phyloP scores from a whole-genome alignment of 2,329 filamentous ascomycete species.

The Drechslerella dactyloides region DNA sequence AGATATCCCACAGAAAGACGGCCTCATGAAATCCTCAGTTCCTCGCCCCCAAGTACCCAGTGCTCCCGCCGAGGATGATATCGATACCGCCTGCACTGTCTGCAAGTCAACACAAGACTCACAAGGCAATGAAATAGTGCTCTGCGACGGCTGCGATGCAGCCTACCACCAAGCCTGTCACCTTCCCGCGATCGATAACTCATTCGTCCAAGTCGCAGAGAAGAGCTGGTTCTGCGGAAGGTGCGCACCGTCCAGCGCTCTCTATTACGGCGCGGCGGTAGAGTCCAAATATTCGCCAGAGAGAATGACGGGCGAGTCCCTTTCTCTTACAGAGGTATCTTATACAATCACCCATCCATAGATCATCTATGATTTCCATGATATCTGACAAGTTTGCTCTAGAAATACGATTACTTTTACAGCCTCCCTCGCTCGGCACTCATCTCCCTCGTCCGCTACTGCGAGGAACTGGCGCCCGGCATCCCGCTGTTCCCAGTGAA shows the following conservation, averaged over 20 bases:
- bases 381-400: neutral
- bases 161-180: constrained; percentile 85
- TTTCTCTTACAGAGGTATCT: neutral
- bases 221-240: constrained; percentile 74
- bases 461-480: constrained; percentile 1
- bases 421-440: constrained; percentile 13
- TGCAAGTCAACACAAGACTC: no score
- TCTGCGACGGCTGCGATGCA: constrained; percentile 80
- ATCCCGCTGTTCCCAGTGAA: constrained; percentile 9
- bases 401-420: constrained; percentile 19
- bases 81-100: no score
- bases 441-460: constrained; percentile 12
- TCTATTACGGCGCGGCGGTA: constrained; percentile 15
- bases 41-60: no score
- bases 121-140: constrained; percentile 78
- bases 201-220: constrained; percentile 70
- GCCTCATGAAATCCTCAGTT: no score
- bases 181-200: constrained; percentile 73
- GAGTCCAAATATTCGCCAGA: neutral
- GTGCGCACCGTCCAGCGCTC: constrained; percentile 64
- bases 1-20: no score
- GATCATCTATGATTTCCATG: neutral
- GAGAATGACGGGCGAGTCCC: neutral
- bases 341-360: neutral
- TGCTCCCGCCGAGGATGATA: no score